Evolutionary conservation across 768 basidiomycete species (phyloP).

Genomic region (Hygrophorus russula): DNA sequence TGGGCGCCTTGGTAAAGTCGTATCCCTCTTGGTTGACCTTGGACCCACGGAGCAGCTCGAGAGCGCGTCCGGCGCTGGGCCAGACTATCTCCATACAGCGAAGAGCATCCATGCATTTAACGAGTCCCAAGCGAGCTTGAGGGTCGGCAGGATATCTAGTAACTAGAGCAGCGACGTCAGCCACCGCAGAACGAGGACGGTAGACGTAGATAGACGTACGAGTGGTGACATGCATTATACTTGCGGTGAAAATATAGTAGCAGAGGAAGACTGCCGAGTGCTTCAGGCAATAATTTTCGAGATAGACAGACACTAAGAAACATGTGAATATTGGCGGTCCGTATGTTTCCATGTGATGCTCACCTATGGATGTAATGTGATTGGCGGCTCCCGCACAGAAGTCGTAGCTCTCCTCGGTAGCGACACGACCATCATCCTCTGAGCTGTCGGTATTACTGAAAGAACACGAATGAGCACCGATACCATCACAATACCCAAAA

Average conservation of each 20-base stretch:
- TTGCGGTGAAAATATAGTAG: constrained; percentile 73
- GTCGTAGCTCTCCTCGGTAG: constrained; percentile 57
- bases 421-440: constrained; percentile 46
- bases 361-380: constrained; percentile 62
- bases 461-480: neutral
- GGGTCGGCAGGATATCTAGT: constrained; percentile 56
- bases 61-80: constrained; percentile 68
- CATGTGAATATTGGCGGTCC: neutral
- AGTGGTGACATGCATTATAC: constrained; percentile 67
- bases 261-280: constrained; percentile 59
- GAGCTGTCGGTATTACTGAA: constrained; percentile 24
- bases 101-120: constrained; percentile 57
- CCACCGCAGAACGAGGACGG: neutral
- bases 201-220: constrained; percentile 30
- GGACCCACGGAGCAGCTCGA: constrained; percentile 59
- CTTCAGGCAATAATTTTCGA: constrained; percentile 49
- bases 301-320: constrained; percentile 41
- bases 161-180: constrained; percentile 26
- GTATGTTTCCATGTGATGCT: constrained; percentile 7
- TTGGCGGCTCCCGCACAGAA: constrained; percentile 71
- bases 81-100: constrained; percentile 57
- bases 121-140: constrained; percentile 53
- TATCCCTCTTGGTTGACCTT: constrained; percentile 27
- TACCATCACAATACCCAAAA: neutral
- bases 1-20: constrained; percentile 13